Percentiles rank a stretch among this genome's conserved stretches.
These are phyloP conservation scores for Aphanomyces cochlioides DNA, from an alignment of 352 stramenopile species.

Conservation along the genomic window DNA sequence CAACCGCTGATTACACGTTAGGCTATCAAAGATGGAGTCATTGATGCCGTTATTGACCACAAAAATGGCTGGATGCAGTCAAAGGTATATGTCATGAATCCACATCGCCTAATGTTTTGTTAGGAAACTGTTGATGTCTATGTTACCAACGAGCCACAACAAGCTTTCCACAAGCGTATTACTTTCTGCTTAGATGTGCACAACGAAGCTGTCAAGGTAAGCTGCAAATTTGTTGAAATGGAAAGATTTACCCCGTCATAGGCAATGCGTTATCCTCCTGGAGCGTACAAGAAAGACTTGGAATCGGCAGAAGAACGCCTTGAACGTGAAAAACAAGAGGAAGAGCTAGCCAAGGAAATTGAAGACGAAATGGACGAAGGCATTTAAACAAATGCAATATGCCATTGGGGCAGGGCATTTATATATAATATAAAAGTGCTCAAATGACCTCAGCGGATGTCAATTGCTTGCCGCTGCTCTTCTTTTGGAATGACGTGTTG, in stretches of 20 bases:
- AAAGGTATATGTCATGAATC: constrained; percentile 36
- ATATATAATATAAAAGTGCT: neutral
- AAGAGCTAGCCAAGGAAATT: constrained; percentile 96
- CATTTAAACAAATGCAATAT: constrained; percentile 34
- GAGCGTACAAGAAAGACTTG: constrained; percentile 97
- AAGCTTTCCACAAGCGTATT: constrained; percentile 96
- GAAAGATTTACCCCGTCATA: constrained; percentile 28
- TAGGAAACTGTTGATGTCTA: constrained; percentile 80
- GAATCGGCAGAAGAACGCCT: constrained; percentile 88
- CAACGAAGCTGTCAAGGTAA: constrained; percentile 95
- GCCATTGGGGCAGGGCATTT: neutral
- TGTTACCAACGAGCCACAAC: constrained; percentile 91
- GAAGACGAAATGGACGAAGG: constrained; percentile 96
- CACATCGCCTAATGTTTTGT: neutral
- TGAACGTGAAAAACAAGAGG: constrained; percentile 90
- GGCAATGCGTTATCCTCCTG: constrained; percentile 95
- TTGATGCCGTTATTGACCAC: constrained; percentile 98
- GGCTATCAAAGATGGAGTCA: constrained; percentile 96
- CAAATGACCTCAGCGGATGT: constrained; percentile 3
- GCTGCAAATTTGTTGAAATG: constrained; percentile 8
- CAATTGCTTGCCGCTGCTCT: neutral
- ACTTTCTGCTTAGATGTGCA: constrained; percentile 98
- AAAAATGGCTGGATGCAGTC: constrained; percentile 91
- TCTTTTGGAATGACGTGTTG: constrained; percentile 11
- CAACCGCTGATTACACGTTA: neutral